Conservation (phyloP, 148 eudicot genomes). For the Vaccinium macrocarpon region DNA sequence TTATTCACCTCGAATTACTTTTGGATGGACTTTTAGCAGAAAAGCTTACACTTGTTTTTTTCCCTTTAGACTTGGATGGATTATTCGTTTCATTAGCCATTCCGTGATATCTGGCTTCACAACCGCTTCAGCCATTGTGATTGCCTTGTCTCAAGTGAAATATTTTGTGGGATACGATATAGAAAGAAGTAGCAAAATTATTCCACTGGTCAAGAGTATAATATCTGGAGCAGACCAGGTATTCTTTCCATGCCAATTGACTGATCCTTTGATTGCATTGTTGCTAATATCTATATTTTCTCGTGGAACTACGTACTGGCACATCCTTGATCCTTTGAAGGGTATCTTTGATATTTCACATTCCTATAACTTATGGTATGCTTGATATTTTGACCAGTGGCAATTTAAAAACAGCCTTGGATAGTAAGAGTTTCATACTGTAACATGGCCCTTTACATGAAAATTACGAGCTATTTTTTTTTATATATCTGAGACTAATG, state of each 20-base stretch:
- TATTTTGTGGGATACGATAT: slow-evolving; percentile 88
- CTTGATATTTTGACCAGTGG: neutral
- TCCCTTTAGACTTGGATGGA: slow-evolving; percentile 84
- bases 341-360: neutral
- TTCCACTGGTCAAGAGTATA: slow-evolving; percentile 77
- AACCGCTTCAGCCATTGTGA: slow-evolving; percentile 93
- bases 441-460: neutral
- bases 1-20: neutral
- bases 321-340: neutral
- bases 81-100: slow-evolving; percentile 95
- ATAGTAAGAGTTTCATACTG: neutral
- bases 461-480: neutral
- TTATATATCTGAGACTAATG: neutral
- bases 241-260: slow-evolving; percentile 21
- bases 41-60: slow-evolving; percentile 8
- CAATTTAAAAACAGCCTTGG: neutral
- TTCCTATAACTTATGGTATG: neutral
- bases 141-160: slow-evolving; percentile 94
- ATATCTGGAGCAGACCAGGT: slow-evolving; percentile 78
- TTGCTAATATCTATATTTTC: neutral
- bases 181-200: slow-evolving; percentile 75
- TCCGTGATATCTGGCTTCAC: slow-evolving; percentile 99
- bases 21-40: slow-evolving; percentile 17
- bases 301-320: no score
- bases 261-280: neutral